Conservation (phyloP, 768 basidiomycete genomes). For the Rhizopogon roseolus region DNA sequence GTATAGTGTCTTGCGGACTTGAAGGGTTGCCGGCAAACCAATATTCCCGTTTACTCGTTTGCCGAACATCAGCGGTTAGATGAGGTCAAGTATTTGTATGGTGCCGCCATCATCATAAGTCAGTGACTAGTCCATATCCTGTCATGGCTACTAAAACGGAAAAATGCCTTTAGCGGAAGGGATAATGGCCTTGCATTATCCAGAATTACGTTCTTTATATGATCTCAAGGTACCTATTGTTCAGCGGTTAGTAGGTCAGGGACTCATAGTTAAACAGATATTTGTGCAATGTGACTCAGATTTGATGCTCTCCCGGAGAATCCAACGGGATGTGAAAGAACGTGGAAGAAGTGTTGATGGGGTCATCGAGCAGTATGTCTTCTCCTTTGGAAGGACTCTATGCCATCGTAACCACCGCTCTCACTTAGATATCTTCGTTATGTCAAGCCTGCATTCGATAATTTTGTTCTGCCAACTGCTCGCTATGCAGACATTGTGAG, state of each 20-base stretch:
- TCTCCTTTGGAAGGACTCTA: neutral
- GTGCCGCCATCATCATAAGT: conserved; percentile 89
- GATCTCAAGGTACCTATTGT: conserved; percentile 73
- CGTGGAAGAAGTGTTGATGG: conserved; percentile 83
- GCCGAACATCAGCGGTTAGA: conserved; percentile 76
- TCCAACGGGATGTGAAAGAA: conserved; percentile 83
- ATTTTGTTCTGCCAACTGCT: conserved; percentile 86
- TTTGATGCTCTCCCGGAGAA: conserved; percentile 92
- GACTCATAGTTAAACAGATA: conserved; percentile 37
- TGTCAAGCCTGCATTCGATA: conserved; percentile 93
- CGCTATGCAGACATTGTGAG: conserved; percentile 84
- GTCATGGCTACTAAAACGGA: neutral
- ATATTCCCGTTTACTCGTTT: conserved; percentile 96
- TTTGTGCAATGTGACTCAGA: conserved; percentile 95
- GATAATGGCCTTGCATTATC: conserved; percentile 85
- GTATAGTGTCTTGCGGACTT: conserved; percentile 78
- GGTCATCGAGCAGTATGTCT: conserved; percentile 77
- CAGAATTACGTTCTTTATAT: conserved; percentile 72
- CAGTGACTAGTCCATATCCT: conserved; percentile 6
- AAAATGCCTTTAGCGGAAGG: conserved; percentile 61
- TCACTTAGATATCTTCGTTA: conserved; percentile 78
- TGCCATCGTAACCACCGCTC: neutral
- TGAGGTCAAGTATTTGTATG: conserved; percentile 86
- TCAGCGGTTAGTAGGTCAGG: neutral
- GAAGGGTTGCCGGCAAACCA: conserved; percentile 75